Percentiles rank a stretch among this genome's conserved stretches.
phyloP scores from a whole-genome alignment of 2,329 filamentous ascomycete species.

The Calonectria ilicicola region DNA sequence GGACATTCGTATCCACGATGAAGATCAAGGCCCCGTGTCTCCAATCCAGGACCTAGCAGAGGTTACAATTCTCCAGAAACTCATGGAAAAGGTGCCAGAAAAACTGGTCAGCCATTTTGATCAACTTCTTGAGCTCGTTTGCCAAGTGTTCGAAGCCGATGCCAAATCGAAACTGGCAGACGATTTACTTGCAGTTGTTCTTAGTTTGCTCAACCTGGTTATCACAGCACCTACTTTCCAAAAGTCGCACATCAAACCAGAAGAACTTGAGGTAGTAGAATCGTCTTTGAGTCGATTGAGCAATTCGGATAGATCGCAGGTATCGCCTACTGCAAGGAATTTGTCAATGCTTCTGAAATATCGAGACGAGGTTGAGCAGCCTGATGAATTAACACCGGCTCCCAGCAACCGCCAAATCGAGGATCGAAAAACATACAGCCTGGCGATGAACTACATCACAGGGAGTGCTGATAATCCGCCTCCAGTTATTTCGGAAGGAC shows the following conservation, averaged over 20 bases:
- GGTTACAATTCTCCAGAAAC: slow-evolving; percentile 72
- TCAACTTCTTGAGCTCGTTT: slow-evolving; percentile 73
- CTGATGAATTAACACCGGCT: slow-evolving; percentile 50
- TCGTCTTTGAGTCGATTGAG: slow-evolving; percentile 59
- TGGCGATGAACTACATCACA: slow-evolving; percentile 74
- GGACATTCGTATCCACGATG: slow-evolving; percentile 45
- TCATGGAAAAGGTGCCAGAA: slow-evolving; percentile 73
- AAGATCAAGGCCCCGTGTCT: slow-evolving; percentile 48
- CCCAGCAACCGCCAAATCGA: slow-evolving; percentile 64
- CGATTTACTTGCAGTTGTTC: slow-evolving; percentile 63
- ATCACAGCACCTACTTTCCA: slow-evolving; percentile 69
- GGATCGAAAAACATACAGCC: slow-evolving; percentile 70
- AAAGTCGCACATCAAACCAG: slow-evolving; percentile 57
- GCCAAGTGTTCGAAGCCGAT: slow-evolving; percentile 67
- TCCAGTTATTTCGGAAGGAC: slow-evolving; percentile 74
- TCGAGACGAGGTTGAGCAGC: slow-evolving; percentile 64
- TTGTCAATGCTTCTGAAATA: slow-evolving; percentile 67
- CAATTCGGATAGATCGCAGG: slow-evolving; percentile 50
- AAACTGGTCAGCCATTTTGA: slow-evolving; percentile 73
- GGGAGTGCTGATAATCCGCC: slow-evolving; percentile 69
- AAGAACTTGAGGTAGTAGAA: slow-evolving; percentile 60
- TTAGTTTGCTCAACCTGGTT: slow-evolving; percentile 72
- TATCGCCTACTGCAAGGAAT: slow-evolving; percentile 67
- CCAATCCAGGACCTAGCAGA: slow-evolving; percentile 64
- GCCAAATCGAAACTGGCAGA: slow-evolving; percentile 56